Percentiles rank a stretch among this genome's conserved stretches.
Conservation (phyloP, 768 basidiomycete species). For the Amanita jacksonii region DNA sequence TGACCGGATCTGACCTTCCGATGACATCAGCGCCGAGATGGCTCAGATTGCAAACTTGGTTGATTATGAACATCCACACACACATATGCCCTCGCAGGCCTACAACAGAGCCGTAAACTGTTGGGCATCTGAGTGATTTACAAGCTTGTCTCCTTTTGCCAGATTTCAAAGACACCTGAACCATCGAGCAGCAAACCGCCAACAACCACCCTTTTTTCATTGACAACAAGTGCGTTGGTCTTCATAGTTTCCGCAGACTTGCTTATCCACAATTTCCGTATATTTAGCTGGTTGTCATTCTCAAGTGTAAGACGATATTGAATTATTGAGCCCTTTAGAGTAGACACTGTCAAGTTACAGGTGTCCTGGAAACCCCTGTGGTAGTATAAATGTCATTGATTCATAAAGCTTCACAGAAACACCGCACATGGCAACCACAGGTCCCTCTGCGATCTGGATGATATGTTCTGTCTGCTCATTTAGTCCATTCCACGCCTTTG, state of each 20-base stretch:
- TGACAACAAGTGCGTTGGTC: slow-evolving; percentile 52
- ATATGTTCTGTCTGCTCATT: slow-evolving; percentile 33
- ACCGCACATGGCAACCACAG: slow-evolving; percentile 60
- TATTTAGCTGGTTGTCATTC: slow-evolving; percentile 25
- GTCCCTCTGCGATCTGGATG: slow-evolving; percentile 56
- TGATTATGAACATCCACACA: no score
- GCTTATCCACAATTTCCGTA: slow-evolving; percentile 38
- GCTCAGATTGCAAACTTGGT: no score
- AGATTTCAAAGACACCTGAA: slow-evolving; percentile 57
- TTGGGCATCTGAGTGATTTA: no score
- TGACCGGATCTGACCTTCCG: no score
- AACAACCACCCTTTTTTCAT: slow-evolving; percentile 39
- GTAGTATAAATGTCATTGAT: no score
- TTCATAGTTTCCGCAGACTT: slow-evolving; percentile 40
- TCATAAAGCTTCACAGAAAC: no score
- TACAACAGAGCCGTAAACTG: no score
- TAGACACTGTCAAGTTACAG: slow-evolving; percentile 46
- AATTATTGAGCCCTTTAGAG: slow-evolving; percentile 49
- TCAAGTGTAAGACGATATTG: slow-evolving; percentile 29
- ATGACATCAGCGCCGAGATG: no score
- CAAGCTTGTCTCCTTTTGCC: slow-evolving; percentile 34
- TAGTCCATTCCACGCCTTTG: slow-evolving; percentile 68
- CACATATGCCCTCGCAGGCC: no score
- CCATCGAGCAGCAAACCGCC: slow-evolving; percentile 53
- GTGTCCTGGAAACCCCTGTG: slow-evolving; percentile 39